Base-by-base conservation (phyloP, 257 asterid genomes). In the Agastache rugosa region DNA sequence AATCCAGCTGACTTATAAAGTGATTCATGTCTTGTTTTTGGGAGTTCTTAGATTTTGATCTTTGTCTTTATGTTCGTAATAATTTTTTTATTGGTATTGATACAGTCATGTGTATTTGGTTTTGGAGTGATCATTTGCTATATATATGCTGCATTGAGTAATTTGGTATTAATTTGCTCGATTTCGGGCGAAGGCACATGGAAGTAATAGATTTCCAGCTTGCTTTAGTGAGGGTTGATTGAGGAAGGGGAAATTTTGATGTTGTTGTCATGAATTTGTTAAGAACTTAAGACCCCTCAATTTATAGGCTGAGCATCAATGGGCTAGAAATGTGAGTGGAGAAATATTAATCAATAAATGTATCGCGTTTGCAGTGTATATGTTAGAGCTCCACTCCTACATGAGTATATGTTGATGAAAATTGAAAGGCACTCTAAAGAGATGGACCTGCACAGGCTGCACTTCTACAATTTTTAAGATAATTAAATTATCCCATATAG, bases 161-260 rank as follows among this genome's bases (percentile, higher is more conserved):
- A 48, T 73, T 77, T 71, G 54, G 66, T 59, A 9, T 48, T 61
- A 11, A 3, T 47, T 63, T 62, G 74, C 73, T 76, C 73, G 6
- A 62, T 78, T 69, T 58, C 1, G 68, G 74, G 34, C 23, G 69
- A 39, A 16, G 62, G 60, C 35, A 27, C 17, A 39, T 44, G 31
- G 66, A 47, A 11, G 12, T 75, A 16, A 19, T 37, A 45, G 3
- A 19, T 73, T 41, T 3, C 27, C 37, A 2, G 64, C 69, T 62
- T 15, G 67, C 47, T 67, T 65, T 62, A 63, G 17, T 56, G 76
- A 74, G 17, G 6, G 71, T 34, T 31, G 3, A 63, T 53, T 69
- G 66, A 68, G 15, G 50, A 48, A 31, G 37, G 65, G 29, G 68
- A 16, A 15, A 39, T 60, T 12, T 60, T 67, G 55, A 34, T 74